Percentiles rank a stretch among this genome's conserved stretches.
phyloP scores from a whole-genome alignment of 495 filamentous ascomycete species.

The Achaetomiella virescens region DNA sequence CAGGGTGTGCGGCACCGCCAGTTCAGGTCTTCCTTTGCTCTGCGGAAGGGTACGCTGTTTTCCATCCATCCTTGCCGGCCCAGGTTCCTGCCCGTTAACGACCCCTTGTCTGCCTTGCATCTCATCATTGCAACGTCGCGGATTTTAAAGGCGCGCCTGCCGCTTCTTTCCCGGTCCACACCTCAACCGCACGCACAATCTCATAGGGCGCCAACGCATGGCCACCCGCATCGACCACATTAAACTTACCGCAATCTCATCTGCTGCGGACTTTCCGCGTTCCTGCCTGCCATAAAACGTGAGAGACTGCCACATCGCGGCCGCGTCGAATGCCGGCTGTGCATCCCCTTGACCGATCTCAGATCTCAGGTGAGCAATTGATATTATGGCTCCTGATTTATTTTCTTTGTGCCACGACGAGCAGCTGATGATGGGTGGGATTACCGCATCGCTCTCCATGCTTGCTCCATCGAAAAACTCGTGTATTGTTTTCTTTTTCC shows the following conservation, averaged over 20 bases:
- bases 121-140: slow-evolving; percentile 10
- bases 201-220: slow-evolving; percentile 7
- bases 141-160: slow-evolving; percentile 10
- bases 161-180: slow-evolving; percentile 6
- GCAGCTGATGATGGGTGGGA: background rate
- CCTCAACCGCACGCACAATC: slow-evolving; percentile 5
- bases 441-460: too few species aligned
- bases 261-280: background rate
- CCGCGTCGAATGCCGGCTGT: slow-evolving; percentile 3
- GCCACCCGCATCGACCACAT: slow-evolving; percentile 6
- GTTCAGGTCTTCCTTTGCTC: too few species aligned
- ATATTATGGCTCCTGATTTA: background rate
- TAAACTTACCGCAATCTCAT: slow-evolving; percentile 7
- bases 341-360: background rate
- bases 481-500: too few species aligned
- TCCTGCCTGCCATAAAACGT: slow-evolving; percentile 4
- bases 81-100: background rate
- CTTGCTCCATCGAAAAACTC: too few species aligned
- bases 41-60: too few species aligned
- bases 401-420: background rate
- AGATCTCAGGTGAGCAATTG: slow-evolving; percentile 6
- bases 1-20: too few species aligned
- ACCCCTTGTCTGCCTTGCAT: background rate
- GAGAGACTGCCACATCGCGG: background rate
- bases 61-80: background rate